Percentiles rank a stretch among this genome's conserved stretches.
Conservation (phyloP, 2,329 filamentous ascomycete genomes). For the Didymella keratinophila region DNA sequence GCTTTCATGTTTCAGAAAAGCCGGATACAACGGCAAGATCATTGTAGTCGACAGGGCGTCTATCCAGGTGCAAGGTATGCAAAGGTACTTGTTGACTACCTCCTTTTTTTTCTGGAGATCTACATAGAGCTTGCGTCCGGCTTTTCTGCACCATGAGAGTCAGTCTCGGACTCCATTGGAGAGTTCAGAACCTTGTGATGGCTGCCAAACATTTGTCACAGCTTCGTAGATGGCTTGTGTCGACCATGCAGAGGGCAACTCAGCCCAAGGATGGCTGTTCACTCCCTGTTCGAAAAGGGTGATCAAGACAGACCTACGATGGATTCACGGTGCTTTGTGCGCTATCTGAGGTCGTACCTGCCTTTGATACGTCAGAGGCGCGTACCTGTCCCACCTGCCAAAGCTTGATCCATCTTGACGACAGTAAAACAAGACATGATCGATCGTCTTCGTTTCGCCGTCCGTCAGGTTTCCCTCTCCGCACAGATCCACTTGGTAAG, state of each 20-base stretch:
- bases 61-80: no score
- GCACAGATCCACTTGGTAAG: neutral
- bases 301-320: neutral
- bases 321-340: neutral
- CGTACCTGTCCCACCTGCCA: constrained; percentile 2
- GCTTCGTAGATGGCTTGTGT: neutral
- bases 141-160: neutral
- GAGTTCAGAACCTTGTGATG: neutral
- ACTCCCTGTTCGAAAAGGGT: neutral
- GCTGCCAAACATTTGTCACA: neutral
- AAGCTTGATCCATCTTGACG: neutral
- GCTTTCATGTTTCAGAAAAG: no score
- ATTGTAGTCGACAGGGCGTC: no score
- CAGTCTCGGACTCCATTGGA: neutral
- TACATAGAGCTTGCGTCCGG: no score
- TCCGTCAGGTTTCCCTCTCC: neutral
- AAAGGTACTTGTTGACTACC: no score
- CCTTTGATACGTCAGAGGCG: constrained; percentile 1
- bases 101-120: no score
- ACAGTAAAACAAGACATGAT: constrained; percentile 1
- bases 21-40: no score
- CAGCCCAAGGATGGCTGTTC: neutral
- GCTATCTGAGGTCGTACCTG: neutral
- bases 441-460: neutral
- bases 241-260: neutral